These are phyloP conservation scores for Microcyclosporella mali DNA, from an alignment of 2,329 filamentous ascomycete species.

Conservation along the genomic window DNA sequence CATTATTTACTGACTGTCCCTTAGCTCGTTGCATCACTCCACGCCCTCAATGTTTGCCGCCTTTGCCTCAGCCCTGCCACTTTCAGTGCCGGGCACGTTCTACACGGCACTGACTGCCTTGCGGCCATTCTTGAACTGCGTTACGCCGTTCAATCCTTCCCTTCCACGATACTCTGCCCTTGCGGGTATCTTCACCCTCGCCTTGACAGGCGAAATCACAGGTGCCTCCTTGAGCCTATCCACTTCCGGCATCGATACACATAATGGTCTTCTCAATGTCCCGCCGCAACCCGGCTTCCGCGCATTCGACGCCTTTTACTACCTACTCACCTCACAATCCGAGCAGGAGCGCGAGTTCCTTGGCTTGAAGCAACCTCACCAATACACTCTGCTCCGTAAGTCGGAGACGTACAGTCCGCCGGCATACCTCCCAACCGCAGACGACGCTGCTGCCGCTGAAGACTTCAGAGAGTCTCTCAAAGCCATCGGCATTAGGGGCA, in stretches of 20 bases:
- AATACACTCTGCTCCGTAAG: constrained; percentile 71
- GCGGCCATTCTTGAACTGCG: constrained; percentile 77
- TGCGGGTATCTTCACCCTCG: constrained; percentile 73
- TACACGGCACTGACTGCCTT: constrained; percentile 76
- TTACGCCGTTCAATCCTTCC: constrained; percentile 85
- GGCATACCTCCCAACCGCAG: constrained; percentile 81
- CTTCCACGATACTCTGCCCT: constrained; percentile 73
- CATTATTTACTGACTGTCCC: constrained; percentile 7
- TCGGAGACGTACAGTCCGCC: constrained; percentile 84
- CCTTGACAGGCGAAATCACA: constrained; percentile 70
- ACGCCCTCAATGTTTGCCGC: constrained; percentile 77
- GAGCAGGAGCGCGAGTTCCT: constrained; percentile 82
- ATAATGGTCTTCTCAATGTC: constrained; percentile 71
- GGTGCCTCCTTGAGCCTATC: constrained; percentile 72
- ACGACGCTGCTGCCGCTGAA: constrained; percentile 87
- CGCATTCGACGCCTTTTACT: constrained; percentile 97
- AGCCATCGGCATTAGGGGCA: constrained; percentile 87
- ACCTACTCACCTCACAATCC: constrained; percentile 78
- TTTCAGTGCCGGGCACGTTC: constrained; percentile 67
- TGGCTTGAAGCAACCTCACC: constrained; percentile 67
- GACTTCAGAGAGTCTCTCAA: constrained; percentile 85
- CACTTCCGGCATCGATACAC: constrained; percentile 79
- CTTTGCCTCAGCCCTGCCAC: constrained; percentile 73
- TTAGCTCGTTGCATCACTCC: constrained; percentile 79
- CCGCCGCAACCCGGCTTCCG: constrained; percentile 74